phyloP scores from a whole-genome alignment of 169 alveolate genomes.

The Sarcocystis neurona region DNA sequence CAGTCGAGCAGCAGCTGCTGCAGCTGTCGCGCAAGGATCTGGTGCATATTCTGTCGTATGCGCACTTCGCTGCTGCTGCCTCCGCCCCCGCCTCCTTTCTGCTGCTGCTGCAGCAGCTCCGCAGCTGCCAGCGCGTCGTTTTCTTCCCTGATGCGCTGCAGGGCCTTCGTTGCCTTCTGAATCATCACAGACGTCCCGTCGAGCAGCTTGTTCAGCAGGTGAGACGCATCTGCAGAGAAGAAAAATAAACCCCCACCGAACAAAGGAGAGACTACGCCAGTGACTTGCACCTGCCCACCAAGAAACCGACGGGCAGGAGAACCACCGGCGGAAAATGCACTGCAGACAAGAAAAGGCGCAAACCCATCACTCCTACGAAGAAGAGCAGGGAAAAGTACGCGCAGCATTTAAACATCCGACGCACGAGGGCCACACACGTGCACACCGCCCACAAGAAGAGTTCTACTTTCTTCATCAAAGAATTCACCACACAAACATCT shows the following conservation, averaged over 20 bases:
- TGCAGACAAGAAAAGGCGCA: neutral
- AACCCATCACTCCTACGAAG: neutral
- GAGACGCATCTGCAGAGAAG: conserved; percentile 32
- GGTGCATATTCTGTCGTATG: conserved; percentile 69
- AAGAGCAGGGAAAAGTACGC: neutral
- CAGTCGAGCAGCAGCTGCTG: conserved; percentile 54
- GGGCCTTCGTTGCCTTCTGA: conserved; percentile 50
- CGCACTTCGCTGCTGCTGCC: conserved; percentile 62
- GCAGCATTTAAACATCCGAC: too few species aligned
- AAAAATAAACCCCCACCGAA: neutral
- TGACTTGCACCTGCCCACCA: neutral
- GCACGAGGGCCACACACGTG: neutral
- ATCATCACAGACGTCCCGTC: conserved; percentile 61
- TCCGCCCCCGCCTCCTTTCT: too few species aligned
- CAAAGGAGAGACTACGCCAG: neutral
- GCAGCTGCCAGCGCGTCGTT: conserved; percentile 48
- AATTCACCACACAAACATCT: too few species aligned
- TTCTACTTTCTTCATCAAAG: neutral
- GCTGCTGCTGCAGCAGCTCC: neutral
- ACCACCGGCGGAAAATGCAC: neutral
- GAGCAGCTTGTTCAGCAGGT: conserved; percentile 57
- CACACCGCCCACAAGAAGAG: neutral
- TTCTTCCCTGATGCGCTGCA: conserved; percentile 60
- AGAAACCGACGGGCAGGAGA: neutral
- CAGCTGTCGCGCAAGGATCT: conserved; percentile 66